A percentile compares a stretch with the other conserved stretches of the same genome.
phyloP scores from a whole-genome alignment of 2,329 filamentous ascomycete species.

The Dactylellina parvicollis region DNA sequence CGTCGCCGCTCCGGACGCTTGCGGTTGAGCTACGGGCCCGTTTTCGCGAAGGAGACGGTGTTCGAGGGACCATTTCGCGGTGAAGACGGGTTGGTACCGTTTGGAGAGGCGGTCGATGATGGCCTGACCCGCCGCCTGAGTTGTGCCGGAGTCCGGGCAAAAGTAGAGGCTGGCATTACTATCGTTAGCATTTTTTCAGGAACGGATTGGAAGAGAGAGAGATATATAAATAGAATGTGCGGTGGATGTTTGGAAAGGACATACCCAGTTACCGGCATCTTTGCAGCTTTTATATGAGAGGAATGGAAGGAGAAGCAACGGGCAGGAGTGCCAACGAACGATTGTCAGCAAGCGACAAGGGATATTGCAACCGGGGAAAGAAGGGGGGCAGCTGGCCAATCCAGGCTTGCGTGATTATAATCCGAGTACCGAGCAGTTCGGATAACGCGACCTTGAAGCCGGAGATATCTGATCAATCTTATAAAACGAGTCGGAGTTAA shows the following conservation, averaged over 20 bases:
- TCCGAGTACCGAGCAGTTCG: neutral
- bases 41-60: constrained; percentile 57
- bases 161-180: constrained; percentile 56
- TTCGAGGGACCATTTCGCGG: constrained; percentile 56
- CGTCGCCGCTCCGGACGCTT: neutral
- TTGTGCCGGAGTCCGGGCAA: constrained; percentile 55
- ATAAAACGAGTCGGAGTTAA: constrained; percentile 14
- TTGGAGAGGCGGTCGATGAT: constrained; percentile 57
- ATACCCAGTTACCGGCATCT: constrained; percentile 57
- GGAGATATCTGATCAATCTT: constrained; percentile 17
- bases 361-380: neutral
- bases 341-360: too few species aligned
- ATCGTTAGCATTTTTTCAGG: neutral
- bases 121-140: constrained; percentile 41
- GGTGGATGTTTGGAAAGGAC: neutral
- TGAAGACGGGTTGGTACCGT: constrained; percentile 55
- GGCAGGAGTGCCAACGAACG: neutral
- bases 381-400: constrained; percentile 4
- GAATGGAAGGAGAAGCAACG: neutral
- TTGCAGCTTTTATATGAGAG: neutral
- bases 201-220: neutral
- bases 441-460: constrained; percentile 40
- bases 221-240: neutral
- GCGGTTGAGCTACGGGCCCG: constrained; percentile 32
- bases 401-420: constrained; percentile 22